These are phyloP conservation scores for Barbarea vulgaris DNA, from an alignment of 345 rosid species.

Conservation along the genomic window DNA sequence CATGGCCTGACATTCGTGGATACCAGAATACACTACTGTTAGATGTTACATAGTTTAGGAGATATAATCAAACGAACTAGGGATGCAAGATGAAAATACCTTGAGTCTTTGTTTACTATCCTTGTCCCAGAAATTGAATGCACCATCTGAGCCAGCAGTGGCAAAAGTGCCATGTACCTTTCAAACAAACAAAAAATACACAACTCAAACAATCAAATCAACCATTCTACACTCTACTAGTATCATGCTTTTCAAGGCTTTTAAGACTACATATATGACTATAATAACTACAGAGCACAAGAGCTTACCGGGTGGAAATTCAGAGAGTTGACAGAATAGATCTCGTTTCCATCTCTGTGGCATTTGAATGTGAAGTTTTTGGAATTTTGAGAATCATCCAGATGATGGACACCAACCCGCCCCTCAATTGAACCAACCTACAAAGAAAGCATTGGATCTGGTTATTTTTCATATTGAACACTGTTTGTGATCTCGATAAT, in stretches of 20 bases:
- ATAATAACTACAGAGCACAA: neutral
- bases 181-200: too few species aligned
- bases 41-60: neutral
- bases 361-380: conserved; percentile 98
- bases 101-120: conserved; percentile 98
- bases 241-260: conserved; percentile 11
- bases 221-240: conserved; percentile 14
- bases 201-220: conserved; percentile 6
- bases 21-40: neutral
- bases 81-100: conserved; percentile 47
- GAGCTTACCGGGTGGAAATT: conserved; percentile 93
- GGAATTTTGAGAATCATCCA: conserved; percentile 78
- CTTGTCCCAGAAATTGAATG: conserved; percentile 99
- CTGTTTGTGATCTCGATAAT: neutral
- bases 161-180: conserved; percentile 96
- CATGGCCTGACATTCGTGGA: conserved; percentile 71
- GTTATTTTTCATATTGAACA: conserved; percentile 23
- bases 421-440: conserved; percentile 99
- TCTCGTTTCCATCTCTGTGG: conserved; percentile 89
- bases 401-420: conserved; percentile 95
- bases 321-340: conserved; percentile 91
- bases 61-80: neutral
- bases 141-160: conserved; percentile 97
- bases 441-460: conserved; percentile 20
- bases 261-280: neutral